Percentiles rank a stretch among this genome's conserved stretches.
phyloP scores from a whole-genome alignment of 306 rosid genomes.

The Delonix regia region DNA sequence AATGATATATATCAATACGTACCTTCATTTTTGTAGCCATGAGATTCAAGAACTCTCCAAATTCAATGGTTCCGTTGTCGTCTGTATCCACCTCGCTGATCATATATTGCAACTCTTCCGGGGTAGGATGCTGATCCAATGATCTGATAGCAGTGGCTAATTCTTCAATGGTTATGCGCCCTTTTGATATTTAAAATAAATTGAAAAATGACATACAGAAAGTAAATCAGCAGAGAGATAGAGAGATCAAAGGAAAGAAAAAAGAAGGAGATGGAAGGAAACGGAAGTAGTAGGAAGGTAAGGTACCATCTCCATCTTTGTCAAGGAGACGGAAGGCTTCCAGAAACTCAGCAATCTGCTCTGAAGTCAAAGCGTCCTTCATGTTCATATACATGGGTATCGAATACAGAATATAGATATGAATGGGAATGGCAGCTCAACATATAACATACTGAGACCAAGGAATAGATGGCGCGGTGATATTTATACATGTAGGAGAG shows the following conservation, averaged over 20 bases:
- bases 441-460: neutral
- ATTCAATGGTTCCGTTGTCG: slow-evolving; percentile 66
- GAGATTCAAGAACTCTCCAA: slow-evolving; percentile 69
- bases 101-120: slow-evolving; percentile 62
- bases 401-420: neutral
- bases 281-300: no score
- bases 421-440: neutral
- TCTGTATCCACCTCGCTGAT: slow-evolving; percentile 56
- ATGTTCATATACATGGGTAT: no score
- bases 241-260: neutral
- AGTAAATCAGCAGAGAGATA: neutral
- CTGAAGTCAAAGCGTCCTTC: slow-evolving; percentile 45
- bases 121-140: slow-evolving; percentile 50
- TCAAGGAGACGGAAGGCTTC: slow-evolving; percentile 71
- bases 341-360: slow-evolving; percentile 60
- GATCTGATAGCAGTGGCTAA: slow-evolving; percentile 53
- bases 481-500: no score
- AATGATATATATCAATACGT: neutral
- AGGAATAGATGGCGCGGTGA: no score
- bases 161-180: slow-evolving; percentile 68
- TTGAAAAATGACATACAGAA: neutral
- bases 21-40: slow-evolving; percentile 73
- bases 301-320: slow-evolving; percentile 68
- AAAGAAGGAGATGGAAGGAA: neutral
- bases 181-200: slow-evolving; percentile 22